phyloP scores from a whole-genome alignment of 331 rosid genomes.

The Telfairia occidentalis region DNA sequence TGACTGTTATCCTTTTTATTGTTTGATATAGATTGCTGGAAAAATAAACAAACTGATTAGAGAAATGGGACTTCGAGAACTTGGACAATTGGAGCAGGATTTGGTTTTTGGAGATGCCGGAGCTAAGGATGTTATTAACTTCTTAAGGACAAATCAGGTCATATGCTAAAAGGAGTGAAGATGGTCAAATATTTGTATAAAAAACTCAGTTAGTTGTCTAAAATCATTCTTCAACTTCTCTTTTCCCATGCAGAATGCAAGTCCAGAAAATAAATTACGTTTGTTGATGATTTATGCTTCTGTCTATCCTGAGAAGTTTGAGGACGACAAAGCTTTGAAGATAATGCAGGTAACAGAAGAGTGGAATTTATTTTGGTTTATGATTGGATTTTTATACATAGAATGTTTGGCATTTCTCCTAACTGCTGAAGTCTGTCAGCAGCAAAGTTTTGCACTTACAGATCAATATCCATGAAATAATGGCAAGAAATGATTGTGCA shows the following conservation, averaged over 20 bases:
- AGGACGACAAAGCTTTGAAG: slow-evolving; percentile 76
- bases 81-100: slow-evolving; percentile 94
- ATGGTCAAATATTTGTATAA: neutral
- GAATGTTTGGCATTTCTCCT: neutral
- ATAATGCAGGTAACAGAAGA: slow-evolving; percentile 64
- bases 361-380: neutral
- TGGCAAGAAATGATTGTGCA: neutral
- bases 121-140: slow-evolving; percentile 83
- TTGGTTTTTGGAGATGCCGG: slow-evolving; percentile 95
- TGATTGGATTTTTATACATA: neutral
- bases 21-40: slow-evolving; percentile 62
- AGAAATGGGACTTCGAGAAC: slow-evolving; percentile 58
- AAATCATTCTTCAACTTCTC: neutral
- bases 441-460: neutral
- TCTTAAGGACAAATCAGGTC: slow-evolving; percentile 76
- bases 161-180: slow-evolving; percentile 11
- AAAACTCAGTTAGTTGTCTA: slow-evolving; percentile 7
- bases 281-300: slow-evolving; percentile 79
- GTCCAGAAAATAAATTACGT: slow-evolving; percentile 73
- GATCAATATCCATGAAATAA: no score
- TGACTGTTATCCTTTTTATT: slow-evolving; percentile 22
- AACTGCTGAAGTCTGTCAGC: neutral
- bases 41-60: slow-evolving; percentile 68
- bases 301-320: slow-evolving; percentile 84
- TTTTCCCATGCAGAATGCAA: slow-evolving; percentile 34